Evolutionary conservation across 176 grass and related monocot species (phyloP).

Genomic region (Avena eriantha): DNA sequence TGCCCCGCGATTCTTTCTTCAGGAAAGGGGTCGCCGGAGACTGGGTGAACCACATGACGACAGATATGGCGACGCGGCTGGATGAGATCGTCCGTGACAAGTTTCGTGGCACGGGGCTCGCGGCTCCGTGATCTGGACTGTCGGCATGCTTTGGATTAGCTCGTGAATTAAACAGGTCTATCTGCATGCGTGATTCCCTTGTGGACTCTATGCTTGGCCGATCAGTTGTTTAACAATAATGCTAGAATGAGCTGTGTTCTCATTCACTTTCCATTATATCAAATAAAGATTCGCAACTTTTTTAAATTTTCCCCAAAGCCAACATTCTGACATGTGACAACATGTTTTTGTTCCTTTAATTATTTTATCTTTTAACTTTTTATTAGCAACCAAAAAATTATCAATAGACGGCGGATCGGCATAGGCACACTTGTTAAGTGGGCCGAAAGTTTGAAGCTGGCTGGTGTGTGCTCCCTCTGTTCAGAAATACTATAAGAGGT

Average conservation of each 20-base stretch:
- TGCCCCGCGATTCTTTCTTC: conserved; percentile 22
- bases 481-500: no score
- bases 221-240: not conserved
- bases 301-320: not conserved
- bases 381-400: not conserved
- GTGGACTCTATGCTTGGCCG: not conserved
- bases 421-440: not conserved
- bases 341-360: not conserved
- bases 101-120: conserved; percentile 29
- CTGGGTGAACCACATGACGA: conserved; percentile 51
- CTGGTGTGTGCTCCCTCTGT: not conserved
- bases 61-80: conserved; percentile 43
- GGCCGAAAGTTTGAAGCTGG: not conserved
- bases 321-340: not conserved
- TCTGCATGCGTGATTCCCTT: not conserved
- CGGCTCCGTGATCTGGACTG: not conserved
- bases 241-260: not conserved
- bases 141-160: not conserved
- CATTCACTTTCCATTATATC: not conserved
- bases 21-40: conserved; percentile 58
- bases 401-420: not conserved
- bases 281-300: not conserved
- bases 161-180: not conserved
- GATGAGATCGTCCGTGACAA: conserved; percentile 43
- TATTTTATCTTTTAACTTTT: not conserved